Conservation (phyloP, 805 yeast genomes). For the Candida boleticola region DNA sequence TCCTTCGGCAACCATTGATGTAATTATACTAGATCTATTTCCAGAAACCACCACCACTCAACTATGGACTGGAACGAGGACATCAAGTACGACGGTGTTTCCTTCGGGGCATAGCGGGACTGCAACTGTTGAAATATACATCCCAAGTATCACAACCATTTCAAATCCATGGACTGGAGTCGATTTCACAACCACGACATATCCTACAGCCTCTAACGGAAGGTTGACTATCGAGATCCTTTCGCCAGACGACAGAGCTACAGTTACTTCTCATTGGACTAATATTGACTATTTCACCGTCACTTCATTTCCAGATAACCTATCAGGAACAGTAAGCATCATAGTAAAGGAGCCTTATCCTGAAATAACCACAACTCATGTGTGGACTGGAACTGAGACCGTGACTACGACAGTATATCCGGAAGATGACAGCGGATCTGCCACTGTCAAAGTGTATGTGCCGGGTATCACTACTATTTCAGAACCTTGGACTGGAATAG, state of each 20-base stretch:
- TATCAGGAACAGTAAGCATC: background rate
- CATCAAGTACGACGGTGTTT: background rate
- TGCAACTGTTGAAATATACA: background rate
- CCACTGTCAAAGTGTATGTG: background rate
- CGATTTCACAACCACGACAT: background rate
- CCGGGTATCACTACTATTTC: background rate
- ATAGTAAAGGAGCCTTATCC: background rate
- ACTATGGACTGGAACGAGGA: background rate
- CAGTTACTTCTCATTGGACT: background rate
- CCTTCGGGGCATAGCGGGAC: background rate
- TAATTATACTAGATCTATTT: background rate
- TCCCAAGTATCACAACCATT: background rate
- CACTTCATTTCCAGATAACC: background rate
- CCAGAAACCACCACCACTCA: background rate
- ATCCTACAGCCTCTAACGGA: background rate
- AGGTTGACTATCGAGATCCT: conserved; percentile 1
- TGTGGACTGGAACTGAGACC: background rate
- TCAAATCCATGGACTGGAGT: background rate
- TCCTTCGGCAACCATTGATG: background rate
- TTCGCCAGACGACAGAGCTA: background rate
- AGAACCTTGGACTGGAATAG: background rate
- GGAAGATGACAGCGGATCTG: background rate
- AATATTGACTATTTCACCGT: background rate
- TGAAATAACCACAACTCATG: background rate
- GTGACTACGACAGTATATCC: background rate